A percentile compares a stretch with the other conserved stretches of the same genome.
These are phyloP conservation scores for Nicotiana sylvestris DNA, from an alignment of 257 asterid genomes.

Conservation along the genomic window DNA sequence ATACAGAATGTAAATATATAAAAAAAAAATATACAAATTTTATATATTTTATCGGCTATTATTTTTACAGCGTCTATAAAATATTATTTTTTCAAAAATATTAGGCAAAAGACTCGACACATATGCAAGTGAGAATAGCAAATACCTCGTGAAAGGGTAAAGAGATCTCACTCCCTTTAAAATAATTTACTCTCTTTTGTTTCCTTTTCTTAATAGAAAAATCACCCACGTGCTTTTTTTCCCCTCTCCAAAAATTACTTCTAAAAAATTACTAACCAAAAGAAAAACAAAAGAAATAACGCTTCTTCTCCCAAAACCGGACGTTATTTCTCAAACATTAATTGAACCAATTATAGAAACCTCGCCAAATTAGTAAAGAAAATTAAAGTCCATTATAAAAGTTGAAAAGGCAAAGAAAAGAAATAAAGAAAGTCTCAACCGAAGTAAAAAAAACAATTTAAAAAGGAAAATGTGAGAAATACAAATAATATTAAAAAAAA, in stretches of 20 bases:
- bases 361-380: neutral
- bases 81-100: no score
- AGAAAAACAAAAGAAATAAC: neutral
- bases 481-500: neutral
- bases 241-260: neutral
- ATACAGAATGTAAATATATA: no score
- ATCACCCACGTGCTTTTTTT: neutral
- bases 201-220: neutral
- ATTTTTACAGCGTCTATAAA: no score
- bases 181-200: neutral
- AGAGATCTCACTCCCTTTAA: no score
- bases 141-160: no score
- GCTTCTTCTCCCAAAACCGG: neutral
- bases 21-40: no score
- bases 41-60: no score
- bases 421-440: neutral
- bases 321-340: neutral
- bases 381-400: neutral
- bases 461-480: neutral
- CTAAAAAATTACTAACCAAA: neutral
- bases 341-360: neutral
- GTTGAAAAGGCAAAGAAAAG: neutral
- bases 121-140: no score
- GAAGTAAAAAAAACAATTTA: no score
- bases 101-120: no score